Evolutionary conservation across 2,329 filamentous ascomycete genomes (phyloP), one percentile per base, ranked within the genome.

Genomic region (Fusarium nygamai): DNA sequence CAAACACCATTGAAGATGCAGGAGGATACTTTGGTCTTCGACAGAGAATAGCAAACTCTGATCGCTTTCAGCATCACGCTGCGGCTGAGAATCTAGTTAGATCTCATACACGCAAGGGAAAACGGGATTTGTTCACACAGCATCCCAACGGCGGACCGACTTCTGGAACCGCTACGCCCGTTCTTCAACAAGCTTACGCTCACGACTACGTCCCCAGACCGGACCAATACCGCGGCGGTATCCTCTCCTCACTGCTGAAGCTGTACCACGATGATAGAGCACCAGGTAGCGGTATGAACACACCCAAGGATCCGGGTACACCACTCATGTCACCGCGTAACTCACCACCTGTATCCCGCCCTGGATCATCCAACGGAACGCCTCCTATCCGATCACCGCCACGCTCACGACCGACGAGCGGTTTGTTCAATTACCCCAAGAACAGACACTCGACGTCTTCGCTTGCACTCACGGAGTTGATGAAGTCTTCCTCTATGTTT

Each of bases 221-320:
- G 9, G 83, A 86, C 29, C 88, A 92, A 71, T 95, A 94, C 80
- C 90, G 91, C 57, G 92, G 91, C 36, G 93, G 94, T 36, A 89
- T 96, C 53, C 84, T 97, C 3, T 91, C 92, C 6, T 92, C 91
- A 0, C 84, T 97, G 1, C 84, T 96, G 57, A 93, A 92, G 80
- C 86, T 95, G 16, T 92, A 94, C 78, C 87, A 90, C 67, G 85
- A 89, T 69, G 85, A 86, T 51, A 80, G 76, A 74, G 76, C 74
- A 67, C 82, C 78, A 20, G 82, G 78, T 61, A 85, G 84, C 71
- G 84, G 82, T 20, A 74, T 79, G 41, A 86, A 80, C 72, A 88
- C 86, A 3, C 85, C 86, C 20, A 71, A 78, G 66, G 79, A 77
- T 11, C 80, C 82, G 38, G 79, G 83, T 56, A 83, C 82, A 46